Evolutionary conservation across 2,329 filamentous ascomycete genomes (phyloP).

Genomic region (Ascochyta rabiei): DNA sequence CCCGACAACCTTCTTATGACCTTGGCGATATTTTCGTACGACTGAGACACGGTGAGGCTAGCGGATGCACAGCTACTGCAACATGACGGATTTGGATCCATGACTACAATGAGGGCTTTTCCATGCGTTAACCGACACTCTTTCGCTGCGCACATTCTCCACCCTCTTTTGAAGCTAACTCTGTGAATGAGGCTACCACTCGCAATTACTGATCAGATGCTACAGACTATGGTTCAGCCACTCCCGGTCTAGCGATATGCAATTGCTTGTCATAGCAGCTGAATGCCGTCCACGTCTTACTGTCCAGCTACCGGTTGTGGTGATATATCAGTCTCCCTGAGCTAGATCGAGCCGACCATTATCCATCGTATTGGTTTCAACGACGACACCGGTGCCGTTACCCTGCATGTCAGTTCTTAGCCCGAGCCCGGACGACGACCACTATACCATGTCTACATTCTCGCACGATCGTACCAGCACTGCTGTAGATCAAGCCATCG

Average conservation of each 20-base stretch:
- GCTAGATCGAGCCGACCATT: not conserved
- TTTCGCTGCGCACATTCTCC: constrained; percentile 22
- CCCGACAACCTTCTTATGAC: constrained; percentile 30
- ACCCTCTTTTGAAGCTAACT: constrained; percentile 21
- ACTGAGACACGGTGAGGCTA: constrained; percentile 32
- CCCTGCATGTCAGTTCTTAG: constrained; percentile 20
- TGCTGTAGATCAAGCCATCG: constrained; percentile 17
- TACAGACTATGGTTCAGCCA: constrained; percentile 10
- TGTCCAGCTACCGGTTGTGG: not conserved
- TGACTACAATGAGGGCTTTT: constrained; percentile 29
- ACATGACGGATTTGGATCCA: constrained; percentile 30
- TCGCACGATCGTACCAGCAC: constrained; percentile 21
- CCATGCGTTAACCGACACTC: constrained; percentile 23
- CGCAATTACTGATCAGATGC: constrained; percentile 25
- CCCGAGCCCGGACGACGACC: constrained; percentile 9
- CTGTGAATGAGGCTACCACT: constrained; percentile 37
- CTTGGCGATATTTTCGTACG: constrained; percentile 48
- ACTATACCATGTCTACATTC: constrained; percentile 21
- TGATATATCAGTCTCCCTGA: constrained; percentile 4
- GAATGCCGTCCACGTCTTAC: not conserved
- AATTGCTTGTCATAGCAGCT: constrained; percentile 7
- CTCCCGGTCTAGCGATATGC: constrained; percentile 12
- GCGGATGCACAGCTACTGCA: constrained; percentile 34
- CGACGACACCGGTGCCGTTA: constrained; percentile 14
- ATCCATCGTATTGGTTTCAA: constrained; percentile 23